Conservation (phyloP, 495 filamentous ascomycete genomes). For the Penicillium nucicola region DNA sequence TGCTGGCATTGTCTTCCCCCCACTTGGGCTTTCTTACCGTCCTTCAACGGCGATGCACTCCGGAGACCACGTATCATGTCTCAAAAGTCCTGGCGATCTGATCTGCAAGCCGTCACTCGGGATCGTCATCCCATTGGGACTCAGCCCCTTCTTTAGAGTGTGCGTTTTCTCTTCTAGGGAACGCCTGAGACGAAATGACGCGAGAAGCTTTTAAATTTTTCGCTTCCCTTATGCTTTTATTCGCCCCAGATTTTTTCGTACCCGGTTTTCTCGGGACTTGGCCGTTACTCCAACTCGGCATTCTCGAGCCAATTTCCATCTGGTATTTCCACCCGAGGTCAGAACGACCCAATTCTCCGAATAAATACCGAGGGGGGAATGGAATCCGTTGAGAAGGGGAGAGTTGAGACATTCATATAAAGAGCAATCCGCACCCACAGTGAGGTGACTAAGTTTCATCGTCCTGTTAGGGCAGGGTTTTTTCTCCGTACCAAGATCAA, state of each 20-base stretch:
- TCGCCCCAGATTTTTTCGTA: background rate
- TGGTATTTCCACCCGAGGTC: constrained; percentile 19
- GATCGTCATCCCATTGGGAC: constrained; percentile 22
- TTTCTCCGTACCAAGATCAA: background rate
- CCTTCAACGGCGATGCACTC: constrained; percentile 23
- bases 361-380: constrained; percentile 24
- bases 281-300: constrained; percentile 12
- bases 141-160: constrained; percentile 10
- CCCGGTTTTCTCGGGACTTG: constrained; percentile 8
- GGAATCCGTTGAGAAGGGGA: background rate
- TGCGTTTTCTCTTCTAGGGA: constrained; percentile 18
- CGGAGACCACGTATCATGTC: constrained; percentile 30
- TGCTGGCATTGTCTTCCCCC: background rate
- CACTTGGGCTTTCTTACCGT: constrained; percentile 1
- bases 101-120: constrained; percentile 36
- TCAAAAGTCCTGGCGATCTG: constrained; percentile 35
- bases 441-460: background rate
- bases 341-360: constrained; percentile 21
- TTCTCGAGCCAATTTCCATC: constrained; percentile 6
- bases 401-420: background rate
- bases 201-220: constrained; percentile 1
- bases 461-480: background rate
- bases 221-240: background rate
- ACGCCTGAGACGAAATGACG: constrained; percentile 5
- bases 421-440: background rate